Base-by-base conservation (phyloP, 768 basidiomycete species). In the Mycena epipterygia region DNA sequence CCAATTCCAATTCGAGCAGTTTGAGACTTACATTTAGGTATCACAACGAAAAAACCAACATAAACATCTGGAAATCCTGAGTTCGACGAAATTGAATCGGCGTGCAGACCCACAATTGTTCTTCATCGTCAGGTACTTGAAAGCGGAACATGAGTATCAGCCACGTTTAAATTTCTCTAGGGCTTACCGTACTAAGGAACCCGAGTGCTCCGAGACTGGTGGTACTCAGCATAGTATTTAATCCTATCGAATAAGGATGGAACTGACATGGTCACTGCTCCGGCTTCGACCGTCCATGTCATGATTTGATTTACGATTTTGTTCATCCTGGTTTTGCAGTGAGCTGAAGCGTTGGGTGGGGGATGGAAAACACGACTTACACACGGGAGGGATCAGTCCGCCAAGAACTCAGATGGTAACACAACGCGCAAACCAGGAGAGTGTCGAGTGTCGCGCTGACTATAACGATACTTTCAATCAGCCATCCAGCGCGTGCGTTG, bases 261-360 rank as follows among this genome's bases (percentile, higher is more conserved):
- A 37, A 25, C 64, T 21, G 23, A 64, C 64, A 56, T 52, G 4
- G 64, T 64, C 5, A 64, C 11, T 1, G 25, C 29, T 3, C 53
- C 64, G 21, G 52, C 19, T 30, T 64, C 52, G 7, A 56, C 27
- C 6, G 64, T 55, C 64, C 64, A 64, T 17, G 41, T 55, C 29
- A 65, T 65, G 19, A 65, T 23, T 32, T 65, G 64, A 14, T 13
- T 65, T 3, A 56, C n/a, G 5, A 56, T 32, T 25, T 64, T 64
- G 3, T 46, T 30, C 30, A 64, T 53, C 12, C 63, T 64, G 37
- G 23, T 21, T 41, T 17, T 17, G 4, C 11, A n/a, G 44, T 23
- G 44, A n/a, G n/a, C 13, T 12, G 14, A 25, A 14, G 42, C 1
- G 32, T 35, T 35, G 48, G 29, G 21, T 39, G 59, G 25, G 13